Percentiles rank a stretch among this genome's conserved stretches.
These are phyloP conservation scores for Graphilbum fragrans DNA, from an alignment of 2,329 filamentous ascomycete species.

Conservation along the genomic window DNA sequence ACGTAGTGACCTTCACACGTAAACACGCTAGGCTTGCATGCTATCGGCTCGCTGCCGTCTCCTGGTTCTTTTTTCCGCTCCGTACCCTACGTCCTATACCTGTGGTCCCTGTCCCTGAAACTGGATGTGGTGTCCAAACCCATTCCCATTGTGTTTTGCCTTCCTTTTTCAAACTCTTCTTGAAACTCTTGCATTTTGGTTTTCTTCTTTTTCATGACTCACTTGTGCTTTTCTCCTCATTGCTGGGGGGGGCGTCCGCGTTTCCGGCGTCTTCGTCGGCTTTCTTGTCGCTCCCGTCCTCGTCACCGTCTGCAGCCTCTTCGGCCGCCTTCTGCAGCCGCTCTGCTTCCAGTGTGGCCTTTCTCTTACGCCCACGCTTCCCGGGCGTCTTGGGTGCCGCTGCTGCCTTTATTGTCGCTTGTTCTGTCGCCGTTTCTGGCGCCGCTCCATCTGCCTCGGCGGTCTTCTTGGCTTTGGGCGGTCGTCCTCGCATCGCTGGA, in stretches of 20 bases:
- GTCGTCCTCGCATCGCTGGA: not conserved
- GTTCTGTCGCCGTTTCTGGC: not conserved
- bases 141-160: no score
- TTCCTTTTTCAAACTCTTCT: not conserved
- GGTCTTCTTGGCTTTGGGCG: conserved; percentile 9
- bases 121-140: no score
- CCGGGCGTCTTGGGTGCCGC: conserved; percentile 3
- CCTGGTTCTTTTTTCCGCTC: no score
- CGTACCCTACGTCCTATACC: no score
- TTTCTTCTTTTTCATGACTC: not conserved
- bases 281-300: not conserved
- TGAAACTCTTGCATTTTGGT: not conserved
- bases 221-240: not conserved
- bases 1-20: no score
- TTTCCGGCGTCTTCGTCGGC: not conserved
- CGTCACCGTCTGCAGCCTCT: conserved; percentile 2
- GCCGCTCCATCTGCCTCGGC: conserved; percentile 2
- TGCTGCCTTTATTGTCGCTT: not conserved
- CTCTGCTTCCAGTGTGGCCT: conserved; percentile 11
- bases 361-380: conserved; percentile 13
- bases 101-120: no score
- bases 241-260: not conserved
- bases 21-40: no score
- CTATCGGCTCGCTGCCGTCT: no score
- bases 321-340: not conserved